Conservation (phyloP, 345 rosid species). For the Toxicodendron radicans region DNA sequence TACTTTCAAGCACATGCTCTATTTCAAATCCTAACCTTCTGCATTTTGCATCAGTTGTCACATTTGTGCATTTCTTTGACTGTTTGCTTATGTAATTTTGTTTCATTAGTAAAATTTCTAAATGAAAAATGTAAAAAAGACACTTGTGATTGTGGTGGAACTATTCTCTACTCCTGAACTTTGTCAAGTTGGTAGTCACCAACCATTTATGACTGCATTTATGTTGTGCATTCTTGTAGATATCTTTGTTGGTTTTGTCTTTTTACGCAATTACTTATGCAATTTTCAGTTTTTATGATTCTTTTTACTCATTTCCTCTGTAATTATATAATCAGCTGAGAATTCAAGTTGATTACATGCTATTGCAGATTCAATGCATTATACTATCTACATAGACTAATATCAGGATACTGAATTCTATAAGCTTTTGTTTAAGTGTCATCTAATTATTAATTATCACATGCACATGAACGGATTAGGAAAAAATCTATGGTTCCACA, state of each 20-base stretch:
- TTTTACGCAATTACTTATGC: neutral
- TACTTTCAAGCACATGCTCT: neutral
- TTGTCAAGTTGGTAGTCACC: neutral
- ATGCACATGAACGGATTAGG: too few relatives aligned
- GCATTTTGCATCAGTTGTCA: neutral
- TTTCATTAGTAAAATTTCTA: neutral
- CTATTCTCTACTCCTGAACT: neutral
- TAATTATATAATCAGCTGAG: neutral
- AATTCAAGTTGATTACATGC: too few relatives aligned
- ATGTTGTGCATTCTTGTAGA: neutral
- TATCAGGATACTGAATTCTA: neutral
- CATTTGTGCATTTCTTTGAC: neutral
- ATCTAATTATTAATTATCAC: slow-evolving; percentile 5
- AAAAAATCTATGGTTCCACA: too few relatives aligned
- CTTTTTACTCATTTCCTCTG: neutral
- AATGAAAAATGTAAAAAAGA: neutral
- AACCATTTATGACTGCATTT: neutral
- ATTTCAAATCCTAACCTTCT: slow-evolving; percentile 6
- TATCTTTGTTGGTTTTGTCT: neutral
- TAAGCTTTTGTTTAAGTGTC: neutral
- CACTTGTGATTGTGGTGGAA: neutral
- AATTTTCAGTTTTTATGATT: neutral
- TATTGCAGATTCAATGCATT: neutral
- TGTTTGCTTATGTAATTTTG: neutral
- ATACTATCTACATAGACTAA: neutral